A percentile compares a stretch with the other conserved stretches of the same genome.
These are phyloP conservation scores for Skeletonema grethae DNA, from an alignment of 108 stramenopile species.

Conservation along the genomic window DNA sequence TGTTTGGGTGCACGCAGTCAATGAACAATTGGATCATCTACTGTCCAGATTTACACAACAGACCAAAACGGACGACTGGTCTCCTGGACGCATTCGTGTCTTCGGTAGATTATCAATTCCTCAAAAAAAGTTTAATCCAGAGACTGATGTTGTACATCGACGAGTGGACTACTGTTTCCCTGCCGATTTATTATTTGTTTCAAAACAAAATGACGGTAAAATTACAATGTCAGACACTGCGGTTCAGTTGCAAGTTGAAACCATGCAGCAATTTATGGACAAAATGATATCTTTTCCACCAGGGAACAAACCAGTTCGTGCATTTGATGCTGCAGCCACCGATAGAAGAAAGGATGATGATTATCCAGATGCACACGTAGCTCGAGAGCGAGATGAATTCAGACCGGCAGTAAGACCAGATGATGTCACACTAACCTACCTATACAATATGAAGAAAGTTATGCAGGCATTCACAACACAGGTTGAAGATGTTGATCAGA, in stretches of 20 bases:
- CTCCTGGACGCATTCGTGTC: conserved; percentile 55
- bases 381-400: not conserved
- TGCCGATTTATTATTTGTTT: conserved; percentile 55
- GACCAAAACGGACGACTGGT: conserved; percentile 18
- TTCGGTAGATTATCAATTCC: conserved; percentile 66
- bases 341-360: not conserved
- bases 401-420: conserved; percentile 15
- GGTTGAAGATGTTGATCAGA: conserved; percentile 52
- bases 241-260: conserved; percentile 22
- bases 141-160: conserved; percentile 71
- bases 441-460: conserved; percentile 60
- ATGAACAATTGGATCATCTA: conserved; percentile 33
- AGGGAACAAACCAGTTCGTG: conserved; percentile 22
- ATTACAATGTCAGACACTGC: not conserved
- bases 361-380: conserved; percentile 21
- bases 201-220: not conserved
- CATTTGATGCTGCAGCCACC: not conserved
- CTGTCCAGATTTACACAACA: not conserved
- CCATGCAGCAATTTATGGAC: conserved; percentile 37
- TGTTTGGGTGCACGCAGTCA: conserved; percentile 46
- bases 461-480: conserved; percentile 72
- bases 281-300: conserved; percentile 49
- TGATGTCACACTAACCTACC: conserved; percentile 44
- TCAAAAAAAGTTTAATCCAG: conserved; percentile 74
- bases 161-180: conserved; percentile 80